phyloP scores from a whole-genome alignment of 306 rosid species.

The Trifolium dubium region DNA sequence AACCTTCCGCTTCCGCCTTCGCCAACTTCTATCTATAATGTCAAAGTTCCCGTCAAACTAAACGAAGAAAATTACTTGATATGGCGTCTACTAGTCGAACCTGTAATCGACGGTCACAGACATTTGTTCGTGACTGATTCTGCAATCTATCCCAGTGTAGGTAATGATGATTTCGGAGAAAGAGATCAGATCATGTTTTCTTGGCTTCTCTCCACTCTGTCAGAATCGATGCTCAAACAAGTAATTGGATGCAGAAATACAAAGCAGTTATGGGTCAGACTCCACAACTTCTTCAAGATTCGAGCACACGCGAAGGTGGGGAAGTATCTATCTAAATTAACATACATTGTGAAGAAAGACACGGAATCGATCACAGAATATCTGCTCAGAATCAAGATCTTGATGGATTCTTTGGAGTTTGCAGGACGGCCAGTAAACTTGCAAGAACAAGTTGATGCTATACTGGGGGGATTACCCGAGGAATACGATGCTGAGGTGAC shows the following conservation, averaged over 20 bases:
- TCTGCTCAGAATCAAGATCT: background rate
- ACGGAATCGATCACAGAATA: background rate
- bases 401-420: background rate
- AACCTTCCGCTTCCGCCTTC: background rate
- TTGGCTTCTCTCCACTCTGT: slow-evolving; percentile 1
- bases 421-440: background rate
- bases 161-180: background rate
- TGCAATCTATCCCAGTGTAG: background rate
- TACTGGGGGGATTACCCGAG: background rate
- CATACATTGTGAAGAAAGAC: background rate
- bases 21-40: background rate
- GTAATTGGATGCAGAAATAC: background rate
- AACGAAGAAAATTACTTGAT: background rate
- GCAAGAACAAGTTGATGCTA: background rate
- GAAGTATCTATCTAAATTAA: background rate
- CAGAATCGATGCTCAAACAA: background rate
- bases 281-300: background rate
- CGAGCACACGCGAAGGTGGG: background rate
- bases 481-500: background rate
- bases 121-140: background rate
- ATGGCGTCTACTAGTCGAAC: background rate
- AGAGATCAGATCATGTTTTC: background rate
- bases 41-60: background rate
- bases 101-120: background rate
- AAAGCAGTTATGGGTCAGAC: background rate